A percentile compares a stretch with the other conserved stretches of the same genome.
Evolutionary conservation across 768 basidiomycete genomes (phyloP).

Genomic region (Leccinellum luteum): DNA sequence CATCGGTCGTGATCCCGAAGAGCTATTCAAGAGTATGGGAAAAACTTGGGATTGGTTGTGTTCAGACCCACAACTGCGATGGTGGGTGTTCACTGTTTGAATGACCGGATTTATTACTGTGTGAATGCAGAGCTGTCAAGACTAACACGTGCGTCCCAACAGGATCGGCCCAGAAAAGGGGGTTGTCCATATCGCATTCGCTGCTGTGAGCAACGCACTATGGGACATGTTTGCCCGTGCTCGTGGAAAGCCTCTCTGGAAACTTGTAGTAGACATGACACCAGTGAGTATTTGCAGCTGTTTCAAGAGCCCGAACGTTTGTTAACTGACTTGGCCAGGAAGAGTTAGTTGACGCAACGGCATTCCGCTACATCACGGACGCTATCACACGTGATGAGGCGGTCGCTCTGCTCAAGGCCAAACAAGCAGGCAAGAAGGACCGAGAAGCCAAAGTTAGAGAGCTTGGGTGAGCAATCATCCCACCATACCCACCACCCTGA

Average conservation of each 20-base stretch:
- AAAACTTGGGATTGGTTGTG: conserved; percentile 85
- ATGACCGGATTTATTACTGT: background rate
- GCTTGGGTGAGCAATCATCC: conserved; percentile 46
- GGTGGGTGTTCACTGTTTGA: conserved; percentile 41
- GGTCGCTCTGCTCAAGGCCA: conserved; percentile 72
- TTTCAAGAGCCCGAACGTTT: background rate
- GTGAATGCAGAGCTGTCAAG: background rate
- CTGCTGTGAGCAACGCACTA: conserved; percentile 86
- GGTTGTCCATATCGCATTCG: conserved; percentile 87
- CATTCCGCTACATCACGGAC: conserved; percentile 92
- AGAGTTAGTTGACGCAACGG: conserved; percentile 70
- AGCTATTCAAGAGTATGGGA: conserved; percentile 88
- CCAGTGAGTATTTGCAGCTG: conserved; percentile 41
- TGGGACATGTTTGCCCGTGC: conserved; percentile 92
- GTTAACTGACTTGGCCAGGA: conserved; percentile 45
- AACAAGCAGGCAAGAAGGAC: conserved; percentile 72
- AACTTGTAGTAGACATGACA: conserved; percentile 88
- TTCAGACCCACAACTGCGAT: conserved; percentile 87
- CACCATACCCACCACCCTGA: background rate
- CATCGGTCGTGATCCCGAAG: conserved; percentile 76
- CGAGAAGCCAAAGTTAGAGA: conserved; percentile 74
- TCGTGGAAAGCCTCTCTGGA: conserved; percentile 87
- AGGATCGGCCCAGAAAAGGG: conserved; percentile 96
- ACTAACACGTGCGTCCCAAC: conserved; percentile 1
- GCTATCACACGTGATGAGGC: conserved; percentile 92